phyloP scores from a whole-genome alignment of 495 filamentous ascomycete genomes.

The Daldinia bambusicola region DNA sequence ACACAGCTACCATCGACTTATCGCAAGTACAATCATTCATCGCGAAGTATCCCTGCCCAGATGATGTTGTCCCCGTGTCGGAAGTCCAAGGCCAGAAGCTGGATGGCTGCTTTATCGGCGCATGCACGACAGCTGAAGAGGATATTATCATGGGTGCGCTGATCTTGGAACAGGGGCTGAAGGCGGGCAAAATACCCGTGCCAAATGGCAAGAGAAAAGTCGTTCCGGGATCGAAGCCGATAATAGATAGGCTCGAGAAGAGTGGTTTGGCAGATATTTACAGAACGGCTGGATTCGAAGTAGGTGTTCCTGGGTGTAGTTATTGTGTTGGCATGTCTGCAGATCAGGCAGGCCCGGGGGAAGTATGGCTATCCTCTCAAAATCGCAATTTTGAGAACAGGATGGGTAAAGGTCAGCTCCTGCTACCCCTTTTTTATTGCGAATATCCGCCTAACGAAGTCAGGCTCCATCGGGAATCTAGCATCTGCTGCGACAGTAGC shows the following conservation, averaged over 20 bases:
- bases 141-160: slow-evolving; percentile 1
- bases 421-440: not conserved
- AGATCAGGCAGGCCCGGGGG: not conserved
- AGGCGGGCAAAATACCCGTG: not conserved
- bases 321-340: slow-evolving; percentile 4
- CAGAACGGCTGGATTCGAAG: not conserved
- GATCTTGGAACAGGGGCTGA: not conserved
- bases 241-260: not conserved
- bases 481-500: slow-evolving; percentile 1
- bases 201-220: not conserved
- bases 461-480: not conserved
- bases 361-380: slow-evolving; percentile 7
- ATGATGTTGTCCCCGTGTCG: slow-evolving; percentile 1
- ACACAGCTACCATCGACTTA: not conserved
- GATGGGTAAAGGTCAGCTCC: not conserved
- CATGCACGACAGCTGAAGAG: not conserved
- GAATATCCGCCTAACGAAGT: not conserved
- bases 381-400: not conserved
- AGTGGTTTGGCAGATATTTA: slow-evolving; percentile 1
- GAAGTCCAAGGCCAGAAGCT: not conserved
- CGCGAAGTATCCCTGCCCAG: slow-evolving; percentile 1
- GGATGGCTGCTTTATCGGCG: not conserved
- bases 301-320: slow-evolving; percentile 1
- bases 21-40: not conserved
- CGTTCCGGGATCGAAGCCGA: not conserved